Percentiles rank a stretch among this genome's conserved stretches.
Evolutionary conservation across 768 basidiomycete genomes (phyloP).

Genomic region (Mycena metata): DNA sequence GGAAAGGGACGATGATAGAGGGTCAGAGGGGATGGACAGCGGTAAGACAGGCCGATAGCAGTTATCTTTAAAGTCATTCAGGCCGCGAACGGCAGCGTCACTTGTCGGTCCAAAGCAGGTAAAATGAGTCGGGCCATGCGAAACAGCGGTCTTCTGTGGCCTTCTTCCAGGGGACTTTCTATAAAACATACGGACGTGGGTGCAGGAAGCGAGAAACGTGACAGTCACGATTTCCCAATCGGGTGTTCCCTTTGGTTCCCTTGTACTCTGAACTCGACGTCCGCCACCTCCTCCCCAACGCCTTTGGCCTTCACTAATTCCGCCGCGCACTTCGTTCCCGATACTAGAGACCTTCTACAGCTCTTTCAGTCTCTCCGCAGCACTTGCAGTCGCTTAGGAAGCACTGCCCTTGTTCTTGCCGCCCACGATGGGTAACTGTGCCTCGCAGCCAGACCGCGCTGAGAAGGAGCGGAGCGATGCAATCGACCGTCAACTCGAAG

Average conservation of each 20-base stretch:
- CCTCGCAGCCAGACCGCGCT: constrained; percentile 29
- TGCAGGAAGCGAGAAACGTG: background rate
- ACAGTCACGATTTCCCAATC: background rate
- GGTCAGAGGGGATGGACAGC: no score
- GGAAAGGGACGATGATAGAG: no score
- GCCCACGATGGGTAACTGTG: constrained; percentile 37
- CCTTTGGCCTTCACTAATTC: background rate
- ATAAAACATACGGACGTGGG: constrained; percentile 1
- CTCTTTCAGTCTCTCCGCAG: background rate
- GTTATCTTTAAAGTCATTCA: constrained; percentile 13
- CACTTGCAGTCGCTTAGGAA: background rate
- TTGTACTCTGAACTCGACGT: constrained; percentile 14
- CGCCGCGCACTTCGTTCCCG: background rate
- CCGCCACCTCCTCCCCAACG: background rate
- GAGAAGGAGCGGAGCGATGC: constrained; percentile 52
- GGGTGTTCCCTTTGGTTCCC: background rate
- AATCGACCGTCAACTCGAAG: constrained; percentile 71
- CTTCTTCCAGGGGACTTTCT: constrained; percentile 17
- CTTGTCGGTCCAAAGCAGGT: constrained; percentile 14
- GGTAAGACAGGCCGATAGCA: constrained; percentile 1
- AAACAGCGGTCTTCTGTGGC: background rate
- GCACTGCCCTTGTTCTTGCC: background rate
- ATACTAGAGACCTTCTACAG: background rate
- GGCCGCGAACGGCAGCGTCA: constrained; percentile 26
- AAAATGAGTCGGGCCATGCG: constrained; percentile 23